phyloP scores from a whole-genome alignment of 2,329 filamentous ascomycete genomes.

The Camillea tinctor region DNA sequence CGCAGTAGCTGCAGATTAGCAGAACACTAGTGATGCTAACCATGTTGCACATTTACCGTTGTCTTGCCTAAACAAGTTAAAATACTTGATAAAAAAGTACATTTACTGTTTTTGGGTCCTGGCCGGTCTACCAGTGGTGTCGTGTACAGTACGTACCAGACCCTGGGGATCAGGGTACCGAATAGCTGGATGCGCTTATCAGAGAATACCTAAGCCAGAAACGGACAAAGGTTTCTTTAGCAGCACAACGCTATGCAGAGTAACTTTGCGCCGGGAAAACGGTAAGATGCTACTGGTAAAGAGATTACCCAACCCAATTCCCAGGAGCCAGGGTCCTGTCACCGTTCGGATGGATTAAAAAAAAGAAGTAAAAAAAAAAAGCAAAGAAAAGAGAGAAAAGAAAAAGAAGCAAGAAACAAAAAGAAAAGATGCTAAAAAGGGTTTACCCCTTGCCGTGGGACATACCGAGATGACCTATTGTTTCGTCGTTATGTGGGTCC shows the following conservation, averaged over 20 bases:
- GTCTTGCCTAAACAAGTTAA: background rate
- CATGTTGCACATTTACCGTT: background rate
- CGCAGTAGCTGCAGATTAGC: too few species aligned
- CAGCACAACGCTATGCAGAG: background rate
- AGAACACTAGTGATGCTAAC: background rate
- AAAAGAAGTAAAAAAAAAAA: background rate
- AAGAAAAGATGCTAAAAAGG: background rate
- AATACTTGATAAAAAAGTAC: background rate
- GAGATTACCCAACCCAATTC: background rate
- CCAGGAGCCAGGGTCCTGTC: background rate
- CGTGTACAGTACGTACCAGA: background rate
- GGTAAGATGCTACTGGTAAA: background rate
- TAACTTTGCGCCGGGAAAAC: background rate
- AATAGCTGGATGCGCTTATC: background rate
- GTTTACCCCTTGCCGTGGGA: background rate
- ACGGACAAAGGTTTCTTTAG: background rate
- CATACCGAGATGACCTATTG: background rate
- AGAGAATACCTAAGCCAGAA: background rate
- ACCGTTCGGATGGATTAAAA: background rate
- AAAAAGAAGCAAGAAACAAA: background rate
- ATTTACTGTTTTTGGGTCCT: background rate
- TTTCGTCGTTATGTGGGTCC: background rate
- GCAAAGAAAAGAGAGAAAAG: background rate
- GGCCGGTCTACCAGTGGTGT: background rate
- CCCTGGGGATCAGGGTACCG: background rate